A percentile compares a stretch with the other conserved stretches of the same genome.
Evolutionary conservation across 495 filamentous ascomycete species (phyloP).

Genomic region (Podospora pseudocomata): DNA sequence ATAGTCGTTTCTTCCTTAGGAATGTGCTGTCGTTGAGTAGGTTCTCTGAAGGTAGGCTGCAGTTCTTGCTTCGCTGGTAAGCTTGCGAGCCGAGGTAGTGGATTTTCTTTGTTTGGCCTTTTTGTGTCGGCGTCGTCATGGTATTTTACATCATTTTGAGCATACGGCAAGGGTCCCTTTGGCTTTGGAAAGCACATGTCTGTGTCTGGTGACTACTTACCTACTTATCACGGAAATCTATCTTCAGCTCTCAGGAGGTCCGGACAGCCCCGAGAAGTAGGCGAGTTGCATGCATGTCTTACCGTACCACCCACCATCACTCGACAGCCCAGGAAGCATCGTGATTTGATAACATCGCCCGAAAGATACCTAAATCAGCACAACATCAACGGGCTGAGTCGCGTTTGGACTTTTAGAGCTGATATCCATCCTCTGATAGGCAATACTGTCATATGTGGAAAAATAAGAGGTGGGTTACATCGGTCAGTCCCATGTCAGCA

Average conservation of each 20-base stretch:
- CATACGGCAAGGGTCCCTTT: background rate
- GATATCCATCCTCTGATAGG: background rate
- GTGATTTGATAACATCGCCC: background rate
- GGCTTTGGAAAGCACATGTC: background rate
- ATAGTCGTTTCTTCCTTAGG: background rate
- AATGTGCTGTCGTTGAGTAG: background rate
- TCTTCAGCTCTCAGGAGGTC: background rate
- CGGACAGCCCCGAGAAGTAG: background rate
- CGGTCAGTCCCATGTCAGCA: background rate
- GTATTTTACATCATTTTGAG: background rate
- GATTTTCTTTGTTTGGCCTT: background rate
- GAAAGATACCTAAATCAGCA: too few relatives aligned
- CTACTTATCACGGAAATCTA: background rate
- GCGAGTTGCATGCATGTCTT: background rate
- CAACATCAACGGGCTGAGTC: background rate
- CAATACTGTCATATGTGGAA: background rate
- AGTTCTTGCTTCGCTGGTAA: background rate
- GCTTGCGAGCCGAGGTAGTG: conserved; percentile 1
- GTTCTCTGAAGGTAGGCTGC: background rate
- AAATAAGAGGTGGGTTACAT: background rate
- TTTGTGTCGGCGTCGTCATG: background rate
- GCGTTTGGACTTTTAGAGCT: background rate
- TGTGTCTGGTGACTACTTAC: background rate
- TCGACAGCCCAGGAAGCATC: background rate
- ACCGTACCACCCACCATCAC: background rate